Evolutionary conservation across 2,329 filamentous ascomycete species (phyloP).

Genomic region (Helicocarpus griseus): DNA sequence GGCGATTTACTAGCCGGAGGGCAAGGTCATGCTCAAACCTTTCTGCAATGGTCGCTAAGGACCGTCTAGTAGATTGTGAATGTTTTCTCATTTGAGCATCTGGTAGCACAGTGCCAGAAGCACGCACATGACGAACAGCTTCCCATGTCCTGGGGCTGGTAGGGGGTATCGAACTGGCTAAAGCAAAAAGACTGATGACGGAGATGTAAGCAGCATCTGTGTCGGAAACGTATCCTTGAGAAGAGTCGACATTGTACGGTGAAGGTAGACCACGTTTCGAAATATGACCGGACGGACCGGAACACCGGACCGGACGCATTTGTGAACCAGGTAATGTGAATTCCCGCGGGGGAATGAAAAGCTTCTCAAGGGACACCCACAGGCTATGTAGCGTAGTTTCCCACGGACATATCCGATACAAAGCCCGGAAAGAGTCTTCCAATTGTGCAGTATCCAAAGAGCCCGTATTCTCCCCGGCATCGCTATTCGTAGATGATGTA

Average conservation of each 20-base stretch:
- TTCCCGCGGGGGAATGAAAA: conserved; percentile 31
- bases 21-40: conserved; percentile 44
- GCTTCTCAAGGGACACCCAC: conserved; percentile 30
- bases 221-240: conserved; percentile 28
- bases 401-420: conserved; percentile 30
- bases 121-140: conserved; percentile 33
- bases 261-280: conserved; percentile 2
- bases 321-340: conserved; percentile 17
- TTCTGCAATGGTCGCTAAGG: conserved; percentile 30
- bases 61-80: conserved; percentile 19
- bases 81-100: conserved; percentile 27
- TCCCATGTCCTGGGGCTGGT: conserved; percentile 29
- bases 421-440: conserved; percentile 24
- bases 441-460: conserved; percentile 18
- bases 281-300: conserved; percentile 14
- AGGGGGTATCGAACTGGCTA: conserved; percentile 28
- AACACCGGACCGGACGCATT: conserved; percentile 15
- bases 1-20: conserved; percentile 39
- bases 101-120: conserved; percentile 30
- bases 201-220: conserved; percentile 30
- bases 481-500: neutral
- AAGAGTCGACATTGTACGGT: neutral
- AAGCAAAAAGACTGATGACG: conserved; percentile 28
- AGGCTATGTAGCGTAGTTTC: conserved; percentile 33
- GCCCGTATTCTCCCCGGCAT: conserved; percentile 5